Base-by-base conservation (phyloP, 192 early-diverging fungal genomes). In the Gonapodya sp. region DNA sequence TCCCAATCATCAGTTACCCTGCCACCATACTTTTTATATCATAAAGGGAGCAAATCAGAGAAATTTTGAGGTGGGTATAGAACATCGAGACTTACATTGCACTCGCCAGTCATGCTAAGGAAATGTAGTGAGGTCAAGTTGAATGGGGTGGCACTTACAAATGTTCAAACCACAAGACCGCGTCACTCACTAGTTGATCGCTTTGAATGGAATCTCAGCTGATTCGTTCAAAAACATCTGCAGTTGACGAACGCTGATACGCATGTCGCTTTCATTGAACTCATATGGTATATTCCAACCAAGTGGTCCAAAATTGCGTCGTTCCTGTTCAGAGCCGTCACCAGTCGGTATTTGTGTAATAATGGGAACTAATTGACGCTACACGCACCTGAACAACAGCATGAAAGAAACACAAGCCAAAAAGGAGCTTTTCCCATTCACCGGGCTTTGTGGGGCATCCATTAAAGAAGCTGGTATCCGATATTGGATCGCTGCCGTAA, bases 231-330 rank as follows among this genome's bases (percentile, higher is more conserved):
- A 80, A 79, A 91, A 91, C 81, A 90, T 91, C 33, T 87, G 83
- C 33, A 91, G 81, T 78, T 91, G 89, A n/a, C 89, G 37, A 0
- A 87, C 89, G 1, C 88, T 90, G 31, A 91, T 91, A 32, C 89
- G 73, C n/a, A 91, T 78, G 82, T 91, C 89, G 0, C 88, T 90
- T 32, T 91, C 89, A 73, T 89, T 91, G 82, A 91, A 91, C 81
- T 91, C 89, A 79, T 91, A 91, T 64, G 91, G 91, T 82, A 92
- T 92, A 78, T 92, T 92, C 91, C 91, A 92, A 36, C 91, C 89
- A 1, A 91, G 84, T 78, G 90, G 90, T 18, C 90, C 90, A 83
- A 91, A 91, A 77, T 89, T 91, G 14, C 90, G 73, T 33, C 90
- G 80, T 74, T 91, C 90, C 83, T 86, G 18, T 78, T 2, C 18